Percentiles rank a stretch among this genome's conserved stretches.
phyloP scores from a whole-genome alignment of 2,329 filamentous ascomycete species.

The Cephalotrichum gorgonifer region DNA sequence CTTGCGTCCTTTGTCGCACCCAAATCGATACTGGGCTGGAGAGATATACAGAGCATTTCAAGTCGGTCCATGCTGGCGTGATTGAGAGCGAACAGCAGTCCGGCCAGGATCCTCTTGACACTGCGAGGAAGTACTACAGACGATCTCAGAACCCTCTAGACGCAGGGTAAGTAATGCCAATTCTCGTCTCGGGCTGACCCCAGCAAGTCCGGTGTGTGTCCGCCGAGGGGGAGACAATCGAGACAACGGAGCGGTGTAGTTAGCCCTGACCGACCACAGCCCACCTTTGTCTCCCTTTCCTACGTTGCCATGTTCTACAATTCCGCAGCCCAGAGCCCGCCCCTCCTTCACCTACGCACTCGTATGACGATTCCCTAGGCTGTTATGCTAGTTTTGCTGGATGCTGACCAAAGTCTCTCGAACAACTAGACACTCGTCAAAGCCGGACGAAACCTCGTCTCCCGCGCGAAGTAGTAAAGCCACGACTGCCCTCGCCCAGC shows the following conservation, averaged over 20 bases:
- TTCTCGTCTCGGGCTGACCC: too few species aligned
- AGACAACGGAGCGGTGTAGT: too few species aligned
- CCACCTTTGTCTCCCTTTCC: too few species aligned
- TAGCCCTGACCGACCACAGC: too few species aligned
- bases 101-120: neutral
- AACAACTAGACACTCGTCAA: neutral
- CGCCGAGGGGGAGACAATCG: too few species aligned
- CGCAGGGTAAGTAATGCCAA: neutral
- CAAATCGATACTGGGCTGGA: neutral
- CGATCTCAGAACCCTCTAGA: neutral
- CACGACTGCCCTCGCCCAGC: neutral
- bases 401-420: neutral
- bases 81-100: neutral
- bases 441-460: neutral
- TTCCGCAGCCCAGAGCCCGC: too few species aligned
- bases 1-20: neutral
- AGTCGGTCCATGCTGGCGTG: neutral
- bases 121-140: neutral
- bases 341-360: too few species aligned
- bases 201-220: too few species aligned
- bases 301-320: too few species aligned
- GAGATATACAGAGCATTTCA: neutral
- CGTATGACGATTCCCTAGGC: too few species aligned
- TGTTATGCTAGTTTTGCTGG: too few species aligned
- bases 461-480: neutral